These are phyloP conservation scores for Ascochyta clinopodiicola DNA, from an alignment of 2,329 filamentous ascomycete species.

Conservation along the genomic window DNA sequence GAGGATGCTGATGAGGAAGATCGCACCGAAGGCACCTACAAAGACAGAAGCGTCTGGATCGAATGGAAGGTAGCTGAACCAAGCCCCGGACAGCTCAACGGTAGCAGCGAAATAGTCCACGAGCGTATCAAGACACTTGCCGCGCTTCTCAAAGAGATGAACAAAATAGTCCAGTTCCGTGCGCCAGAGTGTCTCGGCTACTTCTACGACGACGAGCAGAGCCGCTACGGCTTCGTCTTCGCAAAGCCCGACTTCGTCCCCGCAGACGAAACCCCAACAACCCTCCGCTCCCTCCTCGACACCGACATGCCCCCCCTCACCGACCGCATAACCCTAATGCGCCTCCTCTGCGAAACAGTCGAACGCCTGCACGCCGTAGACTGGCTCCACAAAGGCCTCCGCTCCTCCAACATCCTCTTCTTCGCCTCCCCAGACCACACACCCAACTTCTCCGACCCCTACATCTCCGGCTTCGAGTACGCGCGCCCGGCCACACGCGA, in stretches of 20 bases:
- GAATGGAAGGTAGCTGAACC: slow-evolving; percentile 48
- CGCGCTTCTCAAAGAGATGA: slow-evolving; percentile 42
- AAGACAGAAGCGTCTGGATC: slow-evolving; percentile 40
- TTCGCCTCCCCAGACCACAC: slow-evolving; percentile 39
- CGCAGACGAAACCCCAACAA: slow-evolving; percentile 53
- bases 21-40: slow-evolving; percentile 41
- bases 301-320: slow-evolving; percentile 57
- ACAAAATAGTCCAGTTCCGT: slow-evolving; percentile 36
- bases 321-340: slow-evolving; percentile 59
- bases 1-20: slow-evolving; percentile 22
- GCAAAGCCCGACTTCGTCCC: slow-evolving; percentile 54
- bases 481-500: slow-evolving; percentile 58
- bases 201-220: slow-evolving; percentile 42
- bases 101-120: slow-evolving; percentile 32
- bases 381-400: slow-evolving; percentile 66
- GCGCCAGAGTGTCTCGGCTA: slow-evolving; percentile 47
- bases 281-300: slow-evolving; percentile 57
- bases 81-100: slow-evolving; percentile 21
- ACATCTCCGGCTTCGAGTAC: slow-evolving; percentile 63
- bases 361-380: slow-evolving; percentile 63
- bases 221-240: slow-evolving; percentile 62
- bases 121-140: slow-evolving; percentile 43
- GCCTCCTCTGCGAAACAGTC: slow-evolving; percentile 60
- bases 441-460: slow-evolving; percentile 53
- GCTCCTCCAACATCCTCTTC: slow-evolving; percentile 62